Percentiles rank a stretch among this genome's conserved stretches.
phyloP scores from a whole-genome alignment of 352 stramenopile species.

The Phytopythium montanum region DNA sequence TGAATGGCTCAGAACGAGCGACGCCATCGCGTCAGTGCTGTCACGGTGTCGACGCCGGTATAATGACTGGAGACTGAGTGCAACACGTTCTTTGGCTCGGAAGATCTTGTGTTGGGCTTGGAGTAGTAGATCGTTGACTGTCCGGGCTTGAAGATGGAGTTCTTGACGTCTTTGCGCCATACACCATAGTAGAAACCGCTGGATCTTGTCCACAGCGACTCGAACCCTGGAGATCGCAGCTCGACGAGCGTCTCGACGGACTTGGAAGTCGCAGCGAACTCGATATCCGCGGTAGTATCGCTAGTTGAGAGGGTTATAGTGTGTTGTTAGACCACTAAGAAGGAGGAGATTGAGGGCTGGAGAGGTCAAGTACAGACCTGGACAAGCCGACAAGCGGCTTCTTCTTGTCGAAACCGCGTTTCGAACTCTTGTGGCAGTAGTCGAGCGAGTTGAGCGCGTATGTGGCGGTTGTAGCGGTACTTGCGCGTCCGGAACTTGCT shows the following conservation, averaged over 20 bases:
- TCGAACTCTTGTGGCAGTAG: constrained; percentile 46
- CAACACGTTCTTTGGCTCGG: constrained; percentile 30
- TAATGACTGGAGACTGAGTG: constrained; percentile 37
- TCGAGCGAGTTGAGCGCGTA: constrained; percentile 42
- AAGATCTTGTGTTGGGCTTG: constrained; percentile 29
- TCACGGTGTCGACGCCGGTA: constrained; percentile 26
- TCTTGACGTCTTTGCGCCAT: constrained; percentile 7
- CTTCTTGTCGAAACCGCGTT: constrained; percentile 37
- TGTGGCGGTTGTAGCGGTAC: constrained; percentile 57
- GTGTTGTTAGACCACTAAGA: background rate
- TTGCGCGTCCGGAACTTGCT: constrained; percentile 57
- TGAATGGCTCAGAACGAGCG: constrained; percentile 9
- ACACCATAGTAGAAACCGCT: constrained; percentile 16
- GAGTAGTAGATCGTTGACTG: constrained; percentile 32
- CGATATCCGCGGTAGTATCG: constrained; percentile 39
- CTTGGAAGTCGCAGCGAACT: constrained; percentile 23
- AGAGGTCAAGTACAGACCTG: constrained; percentile 24
- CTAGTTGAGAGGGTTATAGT: constrained; percentile 13
- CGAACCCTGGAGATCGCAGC: constrained; percentile 7
- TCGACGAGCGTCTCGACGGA: constrained; percentile 15
- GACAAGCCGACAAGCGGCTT: constrained; percentile 23
- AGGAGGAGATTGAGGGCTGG: background rate
- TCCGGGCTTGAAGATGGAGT: background rate
- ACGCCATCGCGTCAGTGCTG: constrained; percentile 6
- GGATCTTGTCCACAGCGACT: constrained; percentile 23